Base-by-base conservation (phyloP, 148 eudicot species). In the Simmondsia chinensis region DNA sequence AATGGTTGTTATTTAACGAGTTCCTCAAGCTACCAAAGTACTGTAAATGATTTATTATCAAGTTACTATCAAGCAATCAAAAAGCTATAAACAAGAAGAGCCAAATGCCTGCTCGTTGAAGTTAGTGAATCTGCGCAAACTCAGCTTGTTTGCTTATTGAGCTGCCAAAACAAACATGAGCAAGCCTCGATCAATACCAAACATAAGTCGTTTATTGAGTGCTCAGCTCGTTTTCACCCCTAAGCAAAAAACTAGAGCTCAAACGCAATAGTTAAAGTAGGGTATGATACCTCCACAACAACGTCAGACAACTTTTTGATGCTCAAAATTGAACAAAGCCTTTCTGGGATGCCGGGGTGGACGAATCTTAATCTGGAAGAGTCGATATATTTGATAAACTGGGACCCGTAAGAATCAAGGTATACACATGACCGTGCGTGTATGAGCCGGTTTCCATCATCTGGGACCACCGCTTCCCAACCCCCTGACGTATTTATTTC, bases 371-470 rank as follows among this genome's bases (percentile, higher is more conserved):
- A 72, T 55, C 77, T 74, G 16, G 96, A 73, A 46, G 70, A 68
- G 53, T 93, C 83, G 50, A 93, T 77, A 68, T 65, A 63, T 43
- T 77, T 77, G 52, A 82, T 70, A 71, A 72, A 93, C 31, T 66
- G 75, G 29, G 94, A 86, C 44, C 99, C 96, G 63, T 62, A 83
- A 49, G 82, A 80, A 73, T 93, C 99, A 53, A 86, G 48, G 57
- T 79, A 82, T 8, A 86, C 87, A 77, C 99, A 93, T 42, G 83
- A 68, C 53, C 58, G 72, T 32, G 94, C 99, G 63, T 93, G 84
- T 55, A 93, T 89, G 36, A 93, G 94, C 62, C 91, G 79, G 73
- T 83, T 76, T 28, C 83, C 87, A 80, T 86, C 83, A 69, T 93
- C 96, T 36, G 96, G 99, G 32, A 93, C 87, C 34, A 86, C 79